phyloP scores from a whole-genome alignment of 352 stramenopile species.

The Phytopythium kandeliae region DNA sequence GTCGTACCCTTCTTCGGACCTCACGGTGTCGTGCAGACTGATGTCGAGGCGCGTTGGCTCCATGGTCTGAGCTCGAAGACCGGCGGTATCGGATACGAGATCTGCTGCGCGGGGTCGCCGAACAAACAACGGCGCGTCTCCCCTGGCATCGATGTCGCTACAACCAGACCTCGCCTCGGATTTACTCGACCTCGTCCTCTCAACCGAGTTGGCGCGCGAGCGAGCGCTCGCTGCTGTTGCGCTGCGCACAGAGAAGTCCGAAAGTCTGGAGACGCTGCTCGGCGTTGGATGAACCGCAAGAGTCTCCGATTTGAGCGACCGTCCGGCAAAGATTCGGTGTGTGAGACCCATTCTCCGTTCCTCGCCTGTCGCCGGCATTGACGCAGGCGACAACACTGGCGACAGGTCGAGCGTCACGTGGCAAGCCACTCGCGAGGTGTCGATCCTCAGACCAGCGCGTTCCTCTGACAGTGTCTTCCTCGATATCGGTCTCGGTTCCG shows the following conservation, averaged over 20 bases:
- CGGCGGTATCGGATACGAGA: background rate
- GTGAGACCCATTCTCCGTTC: background rate
- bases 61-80: background rate
- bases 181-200: background rate
- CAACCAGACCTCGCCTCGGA: background rate
- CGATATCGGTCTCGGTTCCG: background rate
- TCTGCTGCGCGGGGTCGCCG: background rate
- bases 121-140: background rate
- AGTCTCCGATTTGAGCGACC: background rate
- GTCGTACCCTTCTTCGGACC: background rate
- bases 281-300: background rate
- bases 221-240: background rate
- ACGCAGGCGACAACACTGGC: background rate
- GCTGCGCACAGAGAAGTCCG: background rate
- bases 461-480: background rate
- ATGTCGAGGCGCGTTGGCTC: background rate
- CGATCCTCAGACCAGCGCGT: background rate
- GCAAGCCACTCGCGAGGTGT: background rate
- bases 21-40: background rate
- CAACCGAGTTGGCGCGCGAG: background rate
- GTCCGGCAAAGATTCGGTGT: background rate
- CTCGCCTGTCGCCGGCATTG: background rate
- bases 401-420: background rate
- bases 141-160: background rate
- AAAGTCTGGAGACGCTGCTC: background rate